Base-by-base conservation (phyloP, 2,329 filamentous ascomycete species). In the Blastomyces parvus region DNA sequence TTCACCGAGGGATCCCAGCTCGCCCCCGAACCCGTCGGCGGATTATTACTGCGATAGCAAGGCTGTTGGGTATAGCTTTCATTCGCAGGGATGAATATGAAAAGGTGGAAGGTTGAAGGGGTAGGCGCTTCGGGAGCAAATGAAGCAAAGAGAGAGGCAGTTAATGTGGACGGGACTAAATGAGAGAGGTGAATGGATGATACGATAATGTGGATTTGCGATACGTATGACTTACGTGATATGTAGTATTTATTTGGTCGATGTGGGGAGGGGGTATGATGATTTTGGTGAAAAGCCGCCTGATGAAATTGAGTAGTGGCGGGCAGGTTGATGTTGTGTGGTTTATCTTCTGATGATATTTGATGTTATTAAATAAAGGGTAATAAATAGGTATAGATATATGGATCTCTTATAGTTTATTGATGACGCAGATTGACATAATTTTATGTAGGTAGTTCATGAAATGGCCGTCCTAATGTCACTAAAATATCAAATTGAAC, bases 1-100 rank as follows among this genome's bases (percentile, higher is more conserved):
- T 17, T 46, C 40, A 1, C 58, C 58, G 3, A 36, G 48, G 5
- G 42, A 59, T 22, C 33, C 53, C 53, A n/a, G 7, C 19, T 56
- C 30, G 7, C 19, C 17, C 33, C 33, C 53, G 13, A n/a, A 56
- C 36, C 19, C 53, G 30, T 48, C 27, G 19, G 25, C 22, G 42
- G 19, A 17, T n/a, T 59, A 48, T n/a, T 59, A 59, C 30, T 59
- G 58, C 42, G 58, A 59, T 36, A 59, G 58, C 42, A 25, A 22
- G 40, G 58, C 58, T 19, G 44, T 59, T 36, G 58, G 58, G 9
- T 59, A 59, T 17, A 5, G 19, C 22, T 8, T 22, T 40, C n/a
- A 9, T 2, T 25, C 0, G n/a, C 36, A 27, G 55, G 53, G 6
- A 19, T 58, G 14, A 42, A 42, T 42, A 14, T 7, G 14, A 19